Percentiles rank a stretch among this genome's conserved stretches.
Evolutionary conservation across 768 basidiomycete species (phyloP).

Genomic region (Trametes punicea): DNA sequence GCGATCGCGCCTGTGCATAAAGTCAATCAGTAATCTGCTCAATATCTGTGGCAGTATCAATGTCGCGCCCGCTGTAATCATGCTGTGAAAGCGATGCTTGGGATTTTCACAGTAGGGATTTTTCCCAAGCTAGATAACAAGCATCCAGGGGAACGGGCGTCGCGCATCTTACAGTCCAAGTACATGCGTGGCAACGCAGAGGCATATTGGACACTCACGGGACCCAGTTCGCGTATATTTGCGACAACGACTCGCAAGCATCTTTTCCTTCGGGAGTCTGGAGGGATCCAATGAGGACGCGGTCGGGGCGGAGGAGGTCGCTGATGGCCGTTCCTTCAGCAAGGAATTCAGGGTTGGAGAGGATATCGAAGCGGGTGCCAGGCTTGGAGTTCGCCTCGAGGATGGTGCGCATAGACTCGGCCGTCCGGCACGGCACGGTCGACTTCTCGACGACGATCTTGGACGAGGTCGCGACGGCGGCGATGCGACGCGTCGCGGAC

Average conservation of each 20-base stretch:
- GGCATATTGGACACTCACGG: slow-evolving; percentile 52
- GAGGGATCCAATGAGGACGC: slow-evolving; percentile 95
- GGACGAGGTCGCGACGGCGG: slow-evolving; percentile 80
- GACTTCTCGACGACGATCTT: slow-evolving; percentile 99
- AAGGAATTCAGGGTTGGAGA: slow-evolving; percentile 99
- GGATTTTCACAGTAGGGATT: too few species aligned
- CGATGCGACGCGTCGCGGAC: slow-evolving; percentile 93
- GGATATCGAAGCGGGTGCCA: slow-evolving; percentile 90
- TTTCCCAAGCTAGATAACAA: too few species aligned
- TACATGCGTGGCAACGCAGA: not conserved
- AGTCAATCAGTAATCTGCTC: not conserved
- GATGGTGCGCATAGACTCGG: slow-evolving; percentile 99
- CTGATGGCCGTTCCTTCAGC: slow-evolving; percentile 96
- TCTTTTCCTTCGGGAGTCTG: slow-evolving; percentile 81
- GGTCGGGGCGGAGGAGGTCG: slow-evolving; percentile 88
- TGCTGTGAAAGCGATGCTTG: too few species aligned
- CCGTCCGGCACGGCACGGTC: slow-evolving; percentile 97
- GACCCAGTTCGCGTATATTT: slow-evolving; percentile 97
- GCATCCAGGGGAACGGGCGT: too few species aligned
- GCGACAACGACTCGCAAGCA: slow-evolving; percentile 72
- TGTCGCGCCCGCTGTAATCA: too few species aligned
- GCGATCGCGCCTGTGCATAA: slow-evolving; percentile 50
- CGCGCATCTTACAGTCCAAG: too few species aligned
- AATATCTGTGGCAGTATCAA: too few species aligned
- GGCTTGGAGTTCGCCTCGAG: slow-evolving; percentile 97